A percentile compares a stretch with the other conserved stretches of the same genome.
These are phyloP conservation scores for Aspergillus funiculosus DNA, from an alignment of 495 filamentous ascomycete species.

Conservation along the genomic window DNA sequence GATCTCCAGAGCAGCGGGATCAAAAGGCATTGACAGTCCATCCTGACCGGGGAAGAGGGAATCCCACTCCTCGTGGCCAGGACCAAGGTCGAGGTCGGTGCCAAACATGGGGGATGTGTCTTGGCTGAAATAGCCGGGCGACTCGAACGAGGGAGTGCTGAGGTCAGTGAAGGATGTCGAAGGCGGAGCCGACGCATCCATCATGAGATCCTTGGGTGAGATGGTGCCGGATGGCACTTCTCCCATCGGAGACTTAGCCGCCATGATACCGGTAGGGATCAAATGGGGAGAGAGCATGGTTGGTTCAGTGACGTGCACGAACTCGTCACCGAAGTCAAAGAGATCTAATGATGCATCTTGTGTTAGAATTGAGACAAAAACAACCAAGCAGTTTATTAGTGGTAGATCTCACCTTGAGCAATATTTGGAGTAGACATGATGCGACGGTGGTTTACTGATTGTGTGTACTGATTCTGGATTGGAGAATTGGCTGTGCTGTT, in stretches of 20 bases:
- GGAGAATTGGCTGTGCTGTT: constrained; percentile 27
- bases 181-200: constrained; percentile 73
- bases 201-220: constrained; percentile 78
- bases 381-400: neutral
- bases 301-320: constrained; percentile 17
- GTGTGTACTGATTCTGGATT: constrained; percentile 23
- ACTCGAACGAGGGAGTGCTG: constrained; percentile 77
- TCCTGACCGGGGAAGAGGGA: constrained; percentile 61
- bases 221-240: constrained; percentile 53
- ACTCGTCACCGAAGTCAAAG: constrained; percentile 29
- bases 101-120: constrained; percentile 66
- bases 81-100: constrained; percentile 30
- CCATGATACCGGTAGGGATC: constrained; percentile 22
- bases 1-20: constrained; percentile 26
- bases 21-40: constrained; percentile 38
- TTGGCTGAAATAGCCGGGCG: constrained; percentile 59
- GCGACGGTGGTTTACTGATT: constrained; percentile 23
- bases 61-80: constrained; percentile 34
- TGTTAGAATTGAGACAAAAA: neutral
- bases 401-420: constrained; percentile 23
- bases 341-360: constrained; percentile 11
- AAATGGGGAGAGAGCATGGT: constrained; percentile 26
- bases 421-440: constrained; percentile 43
- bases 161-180: constrained; percentile 78
- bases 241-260: constrained; percentile 31